Evolutionary conservation across 805 yeast species (phyloP).

Genomic region (Diddensiella transvaalensis): DNA sequence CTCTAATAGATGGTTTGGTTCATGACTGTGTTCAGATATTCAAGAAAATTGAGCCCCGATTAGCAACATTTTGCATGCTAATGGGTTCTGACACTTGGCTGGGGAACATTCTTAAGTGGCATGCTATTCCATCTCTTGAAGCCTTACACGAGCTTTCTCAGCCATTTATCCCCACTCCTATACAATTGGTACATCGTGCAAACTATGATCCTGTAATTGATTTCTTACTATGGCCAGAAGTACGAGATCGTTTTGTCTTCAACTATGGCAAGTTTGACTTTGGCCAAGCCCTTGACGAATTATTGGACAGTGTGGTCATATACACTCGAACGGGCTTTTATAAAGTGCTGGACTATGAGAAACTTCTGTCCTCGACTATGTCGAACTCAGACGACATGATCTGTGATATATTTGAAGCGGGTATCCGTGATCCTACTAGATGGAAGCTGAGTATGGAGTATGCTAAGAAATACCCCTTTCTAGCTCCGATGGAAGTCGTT

Average conservation of each 20-base stretch:
- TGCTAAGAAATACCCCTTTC: conserved; percentile 6
- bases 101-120: background rate
- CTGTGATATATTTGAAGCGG: background rate
- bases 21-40: background rate
- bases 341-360: background rate
- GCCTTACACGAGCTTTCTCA: background rate
- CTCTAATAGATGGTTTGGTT: background rate
- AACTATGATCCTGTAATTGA: conserved; percentile 3
- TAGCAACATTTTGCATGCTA: conserved; percentile 1
- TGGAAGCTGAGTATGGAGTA: conserved; percentile 1
- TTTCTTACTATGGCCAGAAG: conserved; percentile 5
- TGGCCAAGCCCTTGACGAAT: background rate
- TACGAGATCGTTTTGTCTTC: conserved; percentile 1
- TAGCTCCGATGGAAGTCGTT: conserved; percentile 2
- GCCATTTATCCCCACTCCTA: background rate
- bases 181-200: background rate
- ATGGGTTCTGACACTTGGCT: conserved; percentile 4
- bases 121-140: conserved; percentile 1
- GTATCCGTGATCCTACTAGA: background rate
- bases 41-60: conserved; percentile 5
- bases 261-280: background rate
- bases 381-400: background rate
- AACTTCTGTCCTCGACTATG: background rate
- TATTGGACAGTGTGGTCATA: background rate
- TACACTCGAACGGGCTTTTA: background rate